Conservation (phyloP, 176 grass and related monocot genomes). For the Triticum dicoccoides region DNA sequence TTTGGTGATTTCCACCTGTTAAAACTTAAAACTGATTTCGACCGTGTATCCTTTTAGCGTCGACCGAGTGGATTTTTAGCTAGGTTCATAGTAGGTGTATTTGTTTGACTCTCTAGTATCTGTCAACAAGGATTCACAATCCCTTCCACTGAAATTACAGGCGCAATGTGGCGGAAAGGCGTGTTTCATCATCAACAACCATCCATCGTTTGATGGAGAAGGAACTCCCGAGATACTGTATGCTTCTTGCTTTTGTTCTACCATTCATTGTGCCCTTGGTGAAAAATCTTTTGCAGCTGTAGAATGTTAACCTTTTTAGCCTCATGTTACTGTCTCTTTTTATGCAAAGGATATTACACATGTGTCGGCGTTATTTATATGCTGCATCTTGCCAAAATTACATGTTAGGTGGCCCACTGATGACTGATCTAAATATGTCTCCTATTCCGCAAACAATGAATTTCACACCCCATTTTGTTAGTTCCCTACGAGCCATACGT, state of each 20-base stretch:
- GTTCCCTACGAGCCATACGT: not conserved
- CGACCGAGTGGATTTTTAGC: not conserved
- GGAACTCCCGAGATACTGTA: constrained; percentile 60
- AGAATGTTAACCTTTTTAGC: not conserved
- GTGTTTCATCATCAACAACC: constrained; percentile 60
- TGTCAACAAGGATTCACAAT: not conserved
- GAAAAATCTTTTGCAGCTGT: not conserved
- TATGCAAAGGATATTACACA: not conserved
- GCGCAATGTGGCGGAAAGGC: constrained; percentile 57
- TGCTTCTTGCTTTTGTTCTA: constrained; percentile 3
- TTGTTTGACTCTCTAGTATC: not conserved
- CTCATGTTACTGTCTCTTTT: not conserved
- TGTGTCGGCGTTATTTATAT: not conserved
- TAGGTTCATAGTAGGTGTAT: not conserved
- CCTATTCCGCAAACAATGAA: not conserved
- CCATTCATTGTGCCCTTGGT: not conserved
- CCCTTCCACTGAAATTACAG: constrained; percentile 15
- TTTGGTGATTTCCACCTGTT: too few species aligned
- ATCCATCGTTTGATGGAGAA: constrained; percentile 39
- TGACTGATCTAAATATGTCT: not conserved
- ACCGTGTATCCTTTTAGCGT: not conserved
- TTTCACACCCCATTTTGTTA: not conserved
- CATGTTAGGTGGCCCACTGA: not conserved
- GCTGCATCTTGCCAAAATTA: not conserved
- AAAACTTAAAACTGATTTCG: not conserved